These are phyloP conservation scores for Entomortierella beljakovae DNA, from an alignment of 192 early-diverging fungal species.

Conservation along the genomic window DNA sequence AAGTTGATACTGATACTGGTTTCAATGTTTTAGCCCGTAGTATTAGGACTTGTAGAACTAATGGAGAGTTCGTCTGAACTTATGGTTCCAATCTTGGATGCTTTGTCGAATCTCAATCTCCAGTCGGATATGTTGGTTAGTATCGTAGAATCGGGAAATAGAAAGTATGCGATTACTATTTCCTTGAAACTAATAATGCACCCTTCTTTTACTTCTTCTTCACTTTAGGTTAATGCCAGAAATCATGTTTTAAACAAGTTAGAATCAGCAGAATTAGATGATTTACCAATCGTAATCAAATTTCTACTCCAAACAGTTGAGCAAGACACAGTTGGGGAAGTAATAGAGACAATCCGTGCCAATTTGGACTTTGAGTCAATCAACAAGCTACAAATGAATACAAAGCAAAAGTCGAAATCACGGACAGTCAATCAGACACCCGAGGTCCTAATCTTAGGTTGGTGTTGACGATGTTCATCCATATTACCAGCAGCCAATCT, in stretches of 20 bases:
- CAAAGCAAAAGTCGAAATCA: slow-evolving; percentile 8
- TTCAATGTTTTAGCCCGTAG: slow-evolving; percentile 54
- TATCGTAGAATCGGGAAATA: neutral
- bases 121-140: slow-evolving; percentile 60
- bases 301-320: slow-evolving; percentile 77
- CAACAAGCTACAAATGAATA: slow-evolving; percentile 54
- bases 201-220: neutral
- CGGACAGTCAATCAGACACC: slow-evolving; percentile 43
- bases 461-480: too few relatives aligned
- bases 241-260: slow-evolving; percentile 68
- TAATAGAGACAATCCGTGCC: slow-evolving; percentile 64
- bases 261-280: slow-evolving; percentile 74
- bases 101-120: slow-evolving; percentile 73
- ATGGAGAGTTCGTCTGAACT: slow-evolving; percentile 68
- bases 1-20: neutral
- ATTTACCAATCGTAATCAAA: slow-evolving; percentile 77
- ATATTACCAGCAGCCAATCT: too few relatives aligned
- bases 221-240: slow-evolving; percentile 61
- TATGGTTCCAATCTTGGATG: slow-evolving; percentile 77
- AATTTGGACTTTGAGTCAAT: slow-evolving; percentile 75
- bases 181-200: too few relatives aligned
- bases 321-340: slow-evolving; percentile 56
- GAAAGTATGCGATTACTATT: too few relatives aligned
- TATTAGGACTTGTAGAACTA: slow-evolving; percentile 68
- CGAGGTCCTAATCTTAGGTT: slow-evolving; percentile 65